A percentile compares a stretch with the other conserved stretches of the same genome.
These are phyloP conservation scores for Sordaria brevicollis DNA, from an alignment of 495 filamentous ascomycete genomes.

Conservation along the genomic window DNA sequence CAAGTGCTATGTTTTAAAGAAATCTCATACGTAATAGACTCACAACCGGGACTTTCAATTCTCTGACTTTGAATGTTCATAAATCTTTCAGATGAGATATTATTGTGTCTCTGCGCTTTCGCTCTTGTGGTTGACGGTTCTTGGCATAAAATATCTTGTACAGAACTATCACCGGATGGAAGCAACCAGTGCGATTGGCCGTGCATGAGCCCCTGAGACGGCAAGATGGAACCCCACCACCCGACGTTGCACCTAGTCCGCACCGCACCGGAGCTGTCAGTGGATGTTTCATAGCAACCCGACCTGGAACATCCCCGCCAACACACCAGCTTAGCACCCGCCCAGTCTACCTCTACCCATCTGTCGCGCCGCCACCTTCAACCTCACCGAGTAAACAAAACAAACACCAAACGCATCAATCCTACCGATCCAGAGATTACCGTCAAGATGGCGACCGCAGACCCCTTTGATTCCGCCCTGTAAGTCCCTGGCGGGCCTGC, in stretches of 20 bases:
- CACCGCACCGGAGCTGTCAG: background rate
- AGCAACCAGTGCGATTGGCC: background rate
- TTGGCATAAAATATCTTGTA: background rate
- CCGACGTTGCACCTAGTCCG: background rate
- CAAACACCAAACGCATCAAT: background rate
- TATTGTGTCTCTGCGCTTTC: background rate
- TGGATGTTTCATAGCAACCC: background rate
- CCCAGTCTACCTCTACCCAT: background rate
- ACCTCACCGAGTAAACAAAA: background rate
- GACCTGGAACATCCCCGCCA: conserved; percentile 2
- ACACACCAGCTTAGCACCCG: background rate
- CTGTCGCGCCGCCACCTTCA: background rate
- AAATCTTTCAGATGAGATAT: background rate
- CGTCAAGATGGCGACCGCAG: conserved; percentile 34
- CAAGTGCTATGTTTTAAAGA: too few species aligned
- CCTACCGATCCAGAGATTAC: background rate
- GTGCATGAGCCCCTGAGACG: conserved; percentile 5
- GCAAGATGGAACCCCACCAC: conserved; percentile 7
- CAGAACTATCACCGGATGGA: background rate
- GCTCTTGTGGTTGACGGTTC: background rate
- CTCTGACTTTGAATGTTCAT: too few species aligned
- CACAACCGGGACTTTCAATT: too few species aligned
- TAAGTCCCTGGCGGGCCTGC: conserved; percentile 32
- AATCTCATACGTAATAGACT: too few species aligned
- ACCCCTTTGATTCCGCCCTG: conserved; percentile 75